A percentile compares a stretch with the other conserved stretches of the same genome.
These are phyloP conservation scores for Cordia subcordata DNA, from an alignment of 257 asterid species.

Conservation along the genomic window DNA sequence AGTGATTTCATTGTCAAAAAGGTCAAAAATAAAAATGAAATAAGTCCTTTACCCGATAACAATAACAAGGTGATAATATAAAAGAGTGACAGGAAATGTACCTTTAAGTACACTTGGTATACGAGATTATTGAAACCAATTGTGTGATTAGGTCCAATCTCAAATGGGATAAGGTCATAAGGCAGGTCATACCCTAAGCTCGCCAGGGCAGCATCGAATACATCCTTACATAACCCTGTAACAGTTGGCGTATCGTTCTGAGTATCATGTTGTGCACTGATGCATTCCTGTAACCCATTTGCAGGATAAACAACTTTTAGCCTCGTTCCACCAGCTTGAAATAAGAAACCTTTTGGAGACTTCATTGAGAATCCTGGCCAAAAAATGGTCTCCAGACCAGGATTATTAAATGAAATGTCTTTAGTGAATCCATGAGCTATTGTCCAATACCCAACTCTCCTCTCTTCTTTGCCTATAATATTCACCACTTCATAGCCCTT, in stretches of 20 bases:
- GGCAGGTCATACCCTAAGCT: constrained; percentile 16
- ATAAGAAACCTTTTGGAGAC: constrained; percentile 15
- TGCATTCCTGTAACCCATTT: constrained; percentile 15
- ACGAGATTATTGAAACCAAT: constrained; percentile 26
- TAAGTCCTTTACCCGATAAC: not conserved
- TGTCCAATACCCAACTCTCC: constrained; percentile 24
- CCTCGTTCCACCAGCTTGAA: not conserved
- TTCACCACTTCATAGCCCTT: constrained; percentile 32
- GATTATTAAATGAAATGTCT: not conserved
- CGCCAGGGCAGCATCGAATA: constrained; percentile 27
- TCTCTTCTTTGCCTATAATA: constrained; percentile 32
- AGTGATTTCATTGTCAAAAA: too few relatives aligned
- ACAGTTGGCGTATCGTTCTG: constrained; percentile 9
- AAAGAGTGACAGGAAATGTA: not conserved
- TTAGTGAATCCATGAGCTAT: not conserved
- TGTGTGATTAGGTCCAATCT: constrained; percentile 2
- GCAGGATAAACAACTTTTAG: constrained; percentile 28
- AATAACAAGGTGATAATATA: not conserved
- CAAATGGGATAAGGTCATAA: constrained; percentile 28
- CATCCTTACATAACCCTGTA: constrained; percentile 30
- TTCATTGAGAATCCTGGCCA: constrained; percentile 21
- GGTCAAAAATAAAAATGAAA: not conserved
- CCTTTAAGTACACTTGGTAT: constrained; percentile 25
- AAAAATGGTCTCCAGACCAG: not conserved
- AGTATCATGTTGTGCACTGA: not conserved